Evolutionary conservation across 805 yeast genomes (phyloP).

Genomic region (Pichia scutulata): DNA sequence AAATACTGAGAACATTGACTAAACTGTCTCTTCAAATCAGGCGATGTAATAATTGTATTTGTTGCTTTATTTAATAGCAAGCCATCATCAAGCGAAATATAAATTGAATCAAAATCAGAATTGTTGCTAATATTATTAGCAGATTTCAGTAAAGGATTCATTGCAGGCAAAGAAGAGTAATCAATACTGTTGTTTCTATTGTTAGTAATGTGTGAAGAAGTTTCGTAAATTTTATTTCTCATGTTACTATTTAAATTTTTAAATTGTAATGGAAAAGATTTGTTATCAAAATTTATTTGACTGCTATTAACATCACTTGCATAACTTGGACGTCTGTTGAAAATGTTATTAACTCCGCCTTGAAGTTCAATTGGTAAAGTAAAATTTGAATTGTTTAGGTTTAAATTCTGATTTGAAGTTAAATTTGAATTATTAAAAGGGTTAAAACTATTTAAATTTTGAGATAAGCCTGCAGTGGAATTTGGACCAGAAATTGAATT

Average conservation of each 20-base stretch:
- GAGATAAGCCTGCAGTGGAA: not conserved
- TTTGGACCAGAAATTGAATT: not conserved
- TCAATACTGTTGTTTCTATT: not conserved
- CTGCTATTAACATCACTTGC: slow-evolving; percentile 57
- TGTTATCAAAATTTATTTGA: slow-evolving; percentile 6
- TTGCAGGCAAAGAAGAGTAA: not conserved
- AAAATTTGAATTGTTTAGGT: slow-evolving; percentile 24
- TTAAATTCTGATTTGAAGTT: not conserved
- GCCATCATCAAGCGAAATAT: slow-evolving; percentile 50
- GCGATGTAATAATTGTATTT: slow-evolving; percentile 46
- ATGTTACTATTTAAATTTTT: not conserved
- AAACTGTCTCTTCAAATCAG: slow-evolving; percentile 44
- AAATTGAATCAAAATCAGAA: slow-evolving; percentile 13
- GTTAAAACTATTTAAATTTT: not conserved
- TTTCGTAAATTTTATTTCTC: slow-evolving; percentile 6
- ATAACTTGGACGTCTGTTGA: slow-evolving; percentile 66
- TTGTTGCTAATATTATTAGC: not conserved
- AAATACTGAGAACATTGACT: slow-evolving; percentile 47
- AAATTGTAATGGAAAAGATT: slow-evolving; percentile 15
- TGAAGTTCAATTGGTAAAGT: slow-evolving; percentile 51
- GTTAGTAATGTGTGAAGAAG: not conserved
- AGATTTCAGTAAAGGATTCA: not conserved
- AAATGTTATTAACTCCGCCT: slow-evolving; percentile 55
- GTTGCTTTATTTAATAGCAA: slow-evolving; percentile 45
- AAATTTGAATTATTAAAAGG: not conserved